Evolutionary conservation across 1,284 basidiomycete genomes (phyloP).

Genomic region (Tilletia horrida): DNA sequence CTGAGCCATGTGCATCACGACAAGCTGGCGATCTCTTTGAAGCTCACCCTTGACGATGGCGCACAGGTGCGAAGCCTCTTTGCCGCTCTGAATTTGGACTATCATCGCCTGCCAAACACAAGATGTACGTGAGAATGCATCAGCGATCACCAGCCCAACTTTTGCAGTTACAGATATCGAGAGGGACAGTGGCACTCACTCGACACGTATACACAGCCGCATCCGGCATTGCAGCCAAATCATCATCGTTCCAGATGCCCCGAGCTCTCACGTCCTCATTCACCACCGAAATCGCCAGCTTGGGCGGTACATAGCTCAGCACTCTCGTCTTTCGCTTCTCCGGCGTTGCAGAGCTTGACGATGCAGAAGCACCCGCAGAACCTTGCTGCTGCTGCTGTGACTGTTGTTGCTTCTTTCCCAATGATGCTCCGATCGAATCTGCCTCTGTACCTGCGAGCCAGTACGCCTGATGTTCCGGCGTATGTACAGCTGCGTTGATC

Average conservation of each 20-base stretch:
- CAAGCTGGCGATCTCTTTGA: not conserved
- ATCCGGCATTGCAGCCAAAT: constrained; percentile 50
- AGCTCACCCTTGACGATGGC: constrained; percentile 72
- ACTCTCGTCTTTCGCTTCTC: constrained; percentile 5
- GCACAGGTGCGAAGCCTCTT: constrained; percentile 79
- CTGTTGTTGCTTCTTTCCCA: not conserved
- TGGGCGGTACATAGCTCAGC: constrained; percentile 35
- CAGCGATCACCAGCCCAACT: too few relatives aligned
- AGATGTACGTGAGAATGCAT: too few relatives aligned
- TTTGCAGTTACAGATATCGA: too few relatives aligned
- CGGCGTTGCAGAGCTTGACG: not conserved
- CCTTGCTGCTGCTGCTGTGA: not conserved
- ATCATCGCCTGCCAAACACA: constrained; percentile 62
- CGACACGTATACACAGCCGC: constrained; percentile 68
- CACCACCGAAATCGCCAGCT: constrained; percentile 37
- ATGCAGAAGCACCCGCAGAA: constrained; percentile 14
- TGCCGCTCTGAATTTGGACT: constrained; percentile 74
- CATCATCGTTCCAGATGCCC: constrained; percentile 25
- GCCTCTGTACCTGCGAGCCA: constrained; percentile 67
- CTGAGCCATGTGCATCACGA: too few relatives aligned
- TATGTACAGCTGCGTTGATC: constrained; percentile 77
- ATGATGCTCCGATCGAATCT: not conserved
- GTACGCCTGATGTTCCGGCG: constrained; percentile 69
- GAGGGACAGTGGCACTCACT: too few relatives aligned
- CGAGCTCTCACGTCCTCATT: constrained; percentile 52